These are phyloP conservation scores for Leonotis leonurus DNA, from an alignment of 257 asterid genomes.

Conservation along the genomic window DNA sequence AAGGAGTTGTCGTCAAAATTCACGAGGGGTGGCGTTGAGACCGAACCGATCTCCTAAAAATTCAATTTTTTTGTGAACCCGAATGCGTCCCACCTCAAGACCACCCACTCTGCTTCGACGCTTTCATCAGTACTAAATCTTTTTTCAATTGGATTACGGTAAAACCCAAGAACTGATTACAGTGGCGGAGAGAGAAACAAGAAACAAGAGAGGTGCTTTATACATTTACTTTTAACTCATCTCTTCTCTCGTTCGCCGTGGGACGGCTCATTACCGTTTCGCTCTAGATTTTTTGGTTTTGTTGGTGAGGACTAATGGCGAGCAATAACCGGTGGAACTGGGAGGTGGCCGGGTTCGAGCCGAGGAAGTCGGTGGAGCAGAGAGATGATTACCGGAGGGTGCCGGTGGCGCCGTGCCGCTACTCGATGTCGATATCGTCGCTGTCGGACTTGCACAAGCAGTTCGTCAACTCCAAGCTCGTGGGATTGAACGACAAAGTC, in stretches of 20 bases:
- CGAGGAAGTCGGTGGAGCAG: constrained; percentile 54
- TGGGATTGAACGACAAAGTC: constrained; percentile 65
- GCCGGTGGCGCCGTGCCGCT: constrained; percentile 54
- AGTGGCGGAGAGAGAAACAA: constrained; percentile 18
- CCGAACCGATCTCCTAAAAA: too few species aligned
- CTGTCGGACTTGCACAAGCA: constrained; percentile 56
- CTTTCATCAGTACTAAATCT: too few species aligned
- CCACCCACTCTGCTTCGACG: too few species aligned
- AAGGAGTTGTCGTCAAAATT: too few species aligned
- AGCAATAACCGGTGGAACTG: constrained; percentile 86
- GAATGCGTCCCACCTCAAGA: too few species aligned
- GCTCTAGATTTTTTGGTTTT: background rate
- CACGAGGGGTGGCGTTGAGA: too few species aligned
- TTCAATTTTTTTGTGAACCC: too few species aligned
- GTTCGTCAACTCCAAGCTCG: constrained; percentile 53
- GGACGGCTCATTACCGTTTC: background rate
- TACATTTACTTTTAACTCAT: constrained; percentile 7
- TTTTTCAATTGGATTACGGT: constrained; percentile 27
- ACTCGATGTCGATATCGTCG: constrained; percentile 68
- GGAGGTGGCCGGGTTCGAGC: constrained; percentile 96
- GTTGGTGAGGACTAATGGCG: constrained; percentile 41
- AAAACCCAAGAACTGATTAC: constrained; percentile 9
- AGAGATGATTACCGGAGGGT: constrained; percentile 44
- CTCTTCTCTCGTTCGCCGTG: constrained; percentile 4
- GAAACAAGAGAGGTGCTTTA: background rate